Conservation (phyloP, 2,329 filamentous ascomycete genomes). For the Pseudocercospora macadamiae region DNA sequence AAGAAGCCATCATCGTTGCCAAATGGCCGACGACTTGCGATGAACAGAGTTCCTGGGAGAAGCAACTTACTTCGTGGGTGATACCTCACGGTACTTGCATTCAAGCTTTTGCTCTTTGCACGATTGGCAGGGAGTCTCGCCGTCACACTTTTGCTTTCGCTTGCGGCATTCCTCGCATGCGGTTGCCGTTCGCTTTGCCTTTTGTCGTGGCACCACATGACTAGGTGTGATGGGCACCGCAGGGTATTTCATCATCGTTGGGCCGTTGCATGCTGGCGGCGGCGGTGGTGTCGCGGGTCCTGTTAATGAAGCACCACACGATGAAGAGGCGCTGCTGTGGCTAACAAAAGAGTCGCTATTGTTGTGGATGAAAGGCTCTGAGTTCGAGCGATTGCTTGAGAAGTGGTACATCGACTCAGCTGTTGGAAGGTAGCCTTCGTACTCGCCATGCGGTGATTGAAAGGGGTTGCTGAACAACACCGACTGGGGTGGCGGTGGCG, state of each 20-base stretch:
- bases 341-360: slow-evolving; percentile 22
- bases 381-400: slow-evolving; percentile 19
- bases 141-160: slow-evolving; percentile 31
- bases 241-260: slow-evolving; percentile 23
- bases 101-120: slow-evolving; percentile 31
- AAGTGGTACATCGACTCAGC: slow-evolving; percentile 23
- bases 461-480: slow-evolving; percentile 29
- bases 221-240: slow-evolving; percentile 29
- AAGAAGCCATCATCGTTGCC: too few species aligned
- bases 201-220: slow-evolving; percentile 26
- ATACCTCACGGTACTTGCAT: slow-evolving; percentile 30
- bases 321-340: slow-evolving; percentile 23
- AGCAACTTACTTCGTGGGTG: slow-evolving; percentile 28
- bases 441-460: slow-evolving; percentile 18
- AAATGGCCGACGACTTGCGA: too few species aligned
- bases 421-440: slow-evolving; percentile 26
- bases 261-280: slow-evolving; percentile 10
- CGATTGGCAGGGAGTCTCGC: slow-evolving; percentile 27
- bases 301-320: slow-evolving; percentile 25
- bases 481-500: slow-evolving; percentile 21
- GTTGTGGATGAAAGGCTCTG: slow-evolving; percentile 24
- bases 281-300: slow-evolving; percentile 26
- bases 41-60: too few species aligned
- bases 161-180: slow-evolving; percentile 32
- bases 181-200: slow-evolving; percentile 31